Percentiles rank a stretch among this genome's conserved stretches.
Conservation (phyloP, 768 basidiomycete genomes). For the Pleurotus tuber-regium region DNA sequence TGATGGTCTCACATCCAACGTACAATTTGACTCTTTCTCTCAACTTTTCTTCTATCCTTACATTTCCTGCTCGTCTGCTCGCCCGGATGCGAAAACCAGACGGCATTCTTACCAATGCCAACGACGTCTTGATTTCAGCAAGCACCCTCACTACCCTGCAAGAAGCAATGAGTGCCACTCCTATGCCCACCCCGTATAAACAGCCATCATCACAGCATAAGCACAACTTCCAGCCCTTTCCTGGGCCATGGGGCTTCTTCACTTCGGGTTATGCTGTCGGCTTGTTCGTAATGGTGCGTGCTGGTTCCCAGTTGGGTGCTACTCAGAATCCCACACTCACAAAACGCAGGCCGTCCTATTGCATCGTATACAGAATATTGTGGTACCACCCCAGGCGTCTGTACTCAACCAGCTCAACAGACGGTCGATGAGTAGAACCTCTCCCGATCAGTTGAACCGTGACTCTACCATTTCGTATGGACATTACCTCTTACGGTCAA, state of each 20-base stretch:
- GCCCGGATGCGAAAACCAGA: slow-evolving; percentile 36
- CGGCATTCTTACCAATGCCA: slow-evolving; percentile 22
- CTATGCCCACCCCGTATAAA: slow-evolving; percentile 11
- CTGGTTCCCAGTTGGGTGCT: too few species aligned
- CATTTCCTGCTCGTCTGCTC: slow-evolving; percentile 38
- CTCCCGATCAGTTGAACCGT: slow-evolving; percentile 3
- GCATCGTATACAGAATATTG: slow-evolving; percentile 76
- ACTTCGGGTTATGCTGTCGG: slow-evolving; percentile 73
- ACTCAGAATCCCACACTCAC: too few species aligned
- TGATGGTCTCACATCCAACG: background rate
- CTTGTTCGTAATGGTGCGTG: slow-evolving; percentile 59
- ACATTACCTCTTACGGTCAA: slow-evolving; percentile 20
- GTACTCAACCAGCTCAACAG: slow-evolving; percentile 9
- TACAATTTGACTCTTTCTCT: slow-evolving; percentile 34
- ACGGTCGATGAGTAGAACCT: slow-evolving; percentile 16
- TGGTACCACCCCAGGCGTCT: slow-evolving; percentile 58
- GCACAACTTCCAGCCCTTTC: slow-evolving; percentile 27
- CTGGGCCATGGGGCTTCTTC: slow-evolving; percentile 70
- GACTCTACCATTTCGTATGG: slow-evolving; percentile 21
- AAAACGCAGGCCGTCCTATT: slow-evolving; percentile 57
- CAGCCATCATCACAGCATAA: slow-evolving; percentile 9
- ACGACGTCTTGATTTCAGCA: slow-evolving; percentile 11
- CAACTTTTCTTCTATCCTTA: slow-evolving; percentile 46
- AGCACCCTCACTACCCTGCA: slow-evolving; percentile 10
- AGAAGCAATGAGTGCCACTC: slow-evolving; percentile 10